Evolutionary conservation across 129 eudicot species (phyloP).

Genomic region (Centaurea solstitialis): DNA sequence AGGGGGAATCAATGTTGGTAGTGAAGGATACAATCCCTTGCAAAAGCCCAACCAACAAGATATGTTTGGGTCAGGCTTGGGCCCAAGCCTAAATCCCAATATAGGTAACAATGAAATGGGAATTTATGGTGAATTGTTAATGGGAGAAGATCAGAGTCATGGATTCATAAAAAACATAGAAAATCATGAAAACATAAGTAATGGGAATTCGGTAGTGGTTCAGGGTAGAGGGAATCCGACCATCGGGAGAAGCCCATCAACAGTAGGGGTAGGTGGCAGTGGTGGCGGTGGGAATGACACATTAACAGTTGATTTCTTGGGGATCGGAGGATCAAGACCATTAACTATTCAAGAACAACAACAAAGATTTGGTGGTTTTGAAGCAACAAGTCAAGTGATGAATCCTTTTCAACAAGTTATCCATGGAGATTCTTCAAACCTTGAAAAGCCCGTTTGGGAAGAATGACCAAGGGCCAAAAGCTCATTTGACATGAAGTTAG

Average conservation of each 20-base stretch:
- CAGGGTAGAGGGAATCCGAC: constrained; percentile 7
- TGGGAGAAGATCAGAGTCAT: constrained; percentile 41
- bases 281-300: constrained; percentile 30
- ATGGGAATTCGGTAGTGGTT: constrained; percentile 7
- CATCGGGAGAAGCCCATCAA: constrained; percentile 15
- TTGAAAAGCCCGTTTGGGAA: constrained; percentile 37
- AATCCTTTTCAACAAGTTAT: constrained; percentile 46
- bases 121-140: constrained; percentile 51
- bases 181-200: constrained; percentile 26
- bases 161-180: constrained; percentile 31
- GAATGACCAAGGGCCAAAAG: background rate
- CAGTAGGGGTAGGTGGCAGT: constrained; percentile 21
- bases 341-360: constrained; percentile 44
- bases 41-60: constrained; percentile 48
- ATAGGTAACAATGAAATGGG: constrained; percentile 45
- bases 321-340: constrained; percentile 60
- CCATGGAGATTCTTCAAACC: constrained; percentile 25
- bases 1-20: constrained; percentile 15
- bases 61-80: constrained; percentile 27
- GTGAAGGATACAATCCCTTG: constrained; percentile 28
- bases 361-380: constrained; percentile 34
- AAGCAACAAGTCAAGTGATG: constrained; percentile 40
- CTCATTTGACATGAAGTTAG: background rate
- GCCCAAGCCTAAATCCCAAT: constrained; percentile 7
- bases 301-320: constrained; percentile 72